Base-by-base conservation (phyloP, 2,329 filamentous ascomycete species). In the Colletotrichum sp. region DNA sequence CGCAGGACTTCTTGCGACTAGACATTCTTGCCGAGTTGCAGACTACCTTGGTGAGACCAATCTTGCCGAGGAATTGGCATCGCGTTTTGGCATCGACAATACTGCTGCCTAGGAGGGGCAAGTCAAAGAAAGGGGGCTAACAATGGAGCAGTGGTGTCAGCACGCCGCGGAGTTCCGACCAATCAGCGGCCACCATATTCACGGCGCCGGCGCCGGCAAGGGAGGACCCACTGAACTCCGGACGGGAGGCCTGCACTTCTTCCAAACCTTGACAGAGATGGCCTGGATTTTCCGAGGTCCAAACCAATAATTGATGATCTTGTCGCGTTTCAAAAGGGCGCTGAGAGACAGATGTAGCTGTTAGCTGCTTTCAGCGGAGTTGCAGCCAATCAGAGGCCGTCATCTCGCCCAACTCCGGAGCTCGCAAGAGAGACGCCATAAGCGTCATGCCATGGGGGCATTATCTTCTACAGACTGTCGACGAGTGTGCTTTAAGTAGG, bases 1-100 rank as follows among this genome's bases (percentile, higher is more conserved):
- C 26, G 72, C 81, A 82, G 2, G 81, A 77, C 65, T 80, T 82
- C 60, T 78, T 77, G 4, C 73, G 68, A 2, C 68, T 32, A 3
- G 44, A 9, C n/a, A 66, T n/a, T 5, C n/a, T n/a, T n/a, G n/a
- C n/a, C n/a, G n/a, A n/a, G n/a, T n/a, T n/a, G n/a, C n/a, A n/a
- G n/a, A n/a, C n/a, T n/a, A n/a, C n/a, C n/a, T n/a, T n/a, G n/a
- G n/a, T n/a, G n/a, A n/a, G n/a, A n/a, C n/a, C n/a, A n/a, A n/a
- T n/a, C n/a, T n/a, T n/a, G n/a, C n/a, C n/a, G n/a, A n/a, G n/a
- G n/a, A n/a, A n/a, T n/a, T n/a, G n/a, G n/a, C n/a, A n/a, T n/a
- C n/a, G n/a, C n/a, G n/a, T n/a, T n/a, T n/a, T n/a, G n/a, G n/a
- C 39, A 44, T 44, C 39, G 39, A 5, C 16, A 52, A 52, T 15